Conservation (phyloP, 2,329 filamentous ascomycete species). For the Leptographium radiaticola region DNA sequence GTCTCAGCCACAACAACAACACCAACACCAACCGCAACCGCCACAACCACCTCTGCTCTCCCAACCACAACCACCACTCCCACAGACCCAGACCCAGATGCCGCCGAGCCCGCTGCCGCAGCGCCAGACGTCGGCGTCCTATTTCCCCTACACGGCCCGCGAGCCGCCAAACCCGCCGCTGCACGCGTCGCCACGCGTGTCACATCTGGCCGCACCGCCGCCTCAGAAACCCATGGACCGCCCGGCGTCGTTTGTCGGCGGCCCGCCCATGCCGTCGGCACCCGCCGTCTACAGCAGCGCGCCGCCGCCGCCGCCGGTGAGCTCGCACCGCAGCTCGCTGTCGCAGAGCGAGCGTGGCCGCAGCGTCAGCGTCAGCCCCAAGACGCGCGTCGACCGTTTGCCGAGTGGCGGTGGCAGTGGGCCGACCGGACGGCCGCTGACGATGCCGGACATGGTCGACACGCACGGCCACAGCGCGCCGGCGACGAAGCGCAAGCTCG, state of each 20-base stretch:
- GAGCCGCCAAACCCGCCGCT: not conserved
- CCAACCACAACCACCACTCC: slow-evolving; percentile 10
- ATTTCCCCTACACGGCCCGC: slow-evolving; percentile 15
- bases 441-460: slow-evolving; percentile 13
- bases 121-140: not conserved
- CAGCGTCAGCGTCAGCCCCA: slow-evolving; percentile 66
- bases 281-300: slow-evolving; percentile 23
- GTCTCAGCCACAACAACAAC: not conserved
- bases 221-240: slow-evolving; percentile 1
- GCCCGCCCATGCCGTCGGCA: not conserved
- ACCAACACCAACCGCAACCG: not conserved
- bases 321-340: slow-evolving; percentile 31
- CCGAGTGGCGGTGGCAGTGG: slow-evolving; percentile 22
- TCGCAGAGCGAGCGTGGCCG: slow-evolving; percentile 52
- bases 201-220: slow-evolving; percentile 19
- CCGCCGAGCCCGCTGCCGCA: not conserved
- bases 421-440: not conserved
- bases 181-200: not conserved
- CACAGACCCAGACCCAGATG: no score
- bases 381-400: slow-evolving; percentile 49
- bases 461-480: slow-evolving; percentile 23
- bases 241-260: slow-evolving; percentile 10
- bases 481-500: slow-evolving; percentile 35
- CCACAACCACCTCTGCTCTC: slow-evolving; percentile 17
- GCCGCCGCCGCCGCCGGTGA: no score